Evolutionary conservation across 2,329 filamentous ascomycete species (phyloP).

Genomic region (Cercospora nicotianae): DNA sequence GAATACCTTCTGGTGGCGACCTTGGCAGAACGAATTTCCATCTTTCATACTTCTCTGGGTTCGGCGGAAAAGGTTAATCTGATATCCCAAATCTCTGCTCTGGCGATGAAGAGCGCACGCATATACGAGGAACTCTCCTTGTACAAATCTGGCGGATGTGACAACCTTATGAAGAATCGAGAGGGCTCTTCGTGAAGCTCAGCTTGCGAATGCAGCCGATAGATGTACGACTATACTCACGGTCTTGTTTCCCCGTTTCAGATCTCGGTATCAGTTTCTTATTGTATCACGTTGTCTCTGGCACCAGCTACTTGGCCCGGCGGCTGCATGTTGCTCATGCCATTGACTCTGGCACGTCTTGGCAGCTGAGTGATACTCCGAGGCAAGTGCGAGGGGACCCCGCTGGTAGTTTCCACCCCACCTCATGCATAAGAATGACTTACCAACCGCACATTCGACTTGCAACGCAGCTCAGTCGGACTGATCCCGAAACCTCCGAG

Average conservation of each 20-base stretch:
- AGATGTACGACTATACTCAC: background rate
- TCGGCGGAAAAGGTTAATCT: background rate
- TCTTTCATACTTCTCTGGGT: background rate
- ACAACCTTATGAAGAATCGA: background rate
- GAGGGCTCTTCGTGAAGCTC: background rate
- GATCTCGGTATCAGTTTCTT: background rate
- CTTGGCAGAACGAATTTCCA: background rate
- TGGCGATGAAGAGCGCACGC: background rate
- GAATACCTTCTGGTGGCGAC: background rate
- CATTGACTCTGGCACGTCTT: background rate
- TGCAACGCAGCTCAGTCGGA: background rate
- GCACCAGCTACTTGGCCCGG: background rate
- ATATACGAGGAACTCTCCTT: background rate
- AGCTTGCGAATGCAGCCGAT: background rate
- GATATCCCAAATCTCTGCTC: background rate
- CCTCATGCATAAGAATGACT: background rate
- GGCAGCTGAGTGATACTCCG: background rate
- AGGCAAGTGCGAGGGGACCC: background rate
- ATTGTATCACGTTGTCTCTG: background rate
- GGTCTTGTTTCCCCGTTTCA: background rate
- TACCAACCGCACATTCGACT: background rate
- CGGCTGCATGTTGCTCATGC: background rate
- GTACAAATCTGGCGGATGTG: background rate
- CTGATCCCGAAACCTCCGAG: background rate
- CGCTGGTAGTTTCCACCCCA: background rate